Percentiles rank a stretch among this genome's conserved stretches.
Conservation (phyloP, 2,329 filamentous ascomycete genomes). For the Beauveria pseudobassiana region DNA sequence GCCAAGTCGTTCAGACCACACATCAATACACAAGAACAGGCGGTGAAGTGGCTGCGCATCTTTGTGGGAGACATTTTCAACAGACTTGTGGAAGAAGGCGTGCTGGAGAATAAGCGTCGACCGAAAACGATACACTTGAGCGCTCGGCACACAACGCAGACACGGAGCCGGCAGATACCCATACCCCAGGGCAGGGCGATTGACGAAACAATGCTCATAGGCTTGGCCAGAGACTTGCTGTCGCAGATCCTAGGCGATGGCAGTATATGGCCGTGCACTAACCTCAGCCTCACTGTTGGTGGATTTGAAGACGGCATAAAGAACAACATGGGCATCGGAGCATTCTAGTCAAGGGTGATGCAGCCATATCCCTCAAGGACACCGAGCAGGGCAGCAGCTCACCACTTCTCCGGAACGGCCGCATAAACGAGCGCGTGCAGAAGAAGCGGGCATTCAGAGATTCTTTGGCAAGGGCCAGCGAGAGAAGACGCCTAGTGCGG, state of each 20-base stretch:
- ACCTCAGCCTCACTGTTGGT: slow-evolving; percentile 80
- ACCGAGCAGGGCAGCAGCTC: slow-evolving; percentile 12
- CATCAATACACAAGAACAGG: slow-evolving; percentile 73
- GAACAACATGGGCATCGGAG: slow-evolving; percentile 78
- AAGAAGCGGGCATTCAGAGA: slow-evolving; percentile 45
- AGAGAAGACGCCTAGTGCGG: slow-evolving; percentile 15
- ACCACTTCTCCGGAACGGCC: slow-evolving; percentile 17
- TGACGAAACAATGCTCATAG: slow-evolving; percentile 64
- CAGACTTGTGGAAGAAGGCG: slow-evolving; percentile 82
- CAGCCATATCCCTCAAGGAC: slow-evolving; percentile 38
- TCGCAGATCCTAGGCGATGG: slow-evolving; percentile 72
- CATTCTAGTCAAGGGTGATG: slow-evolving; percentile 75
- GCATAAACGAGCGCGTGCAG: slow-evolving; percentile 28
- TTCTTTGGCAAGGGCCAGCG: slow-evolving; percentile 44
- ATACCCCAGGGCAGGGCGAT: slow-evolving; percentile 71
- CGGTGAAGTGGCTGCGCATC: slow-evolving; percentile 77
- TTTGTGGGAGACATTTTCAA: slow-evolving; percentile 89
- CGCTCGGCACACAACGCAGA: slow-evolving; percentile 66
- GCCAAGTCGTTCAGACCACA: slow-evolving; percentile 89
- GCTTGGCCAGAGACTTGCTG: slow-evolving; percentile 68
- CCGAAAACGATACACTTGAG: slow-evolving; percentile 83
- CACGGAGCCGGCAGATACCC: slow-evolving; percentile 64
- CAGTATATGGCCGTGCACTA: slow-evolving; percentile 81
- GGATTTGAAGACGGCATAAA: slow-evolving; percentile 84
- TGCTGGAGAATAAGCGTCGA: slow-evolving; percentile 76